Evolutionary conservation across 1,139 yeast species (phyloP), one percentile per base, ranked within the genome.

Genomic region (Sugiyamaella novakii): DNA sequence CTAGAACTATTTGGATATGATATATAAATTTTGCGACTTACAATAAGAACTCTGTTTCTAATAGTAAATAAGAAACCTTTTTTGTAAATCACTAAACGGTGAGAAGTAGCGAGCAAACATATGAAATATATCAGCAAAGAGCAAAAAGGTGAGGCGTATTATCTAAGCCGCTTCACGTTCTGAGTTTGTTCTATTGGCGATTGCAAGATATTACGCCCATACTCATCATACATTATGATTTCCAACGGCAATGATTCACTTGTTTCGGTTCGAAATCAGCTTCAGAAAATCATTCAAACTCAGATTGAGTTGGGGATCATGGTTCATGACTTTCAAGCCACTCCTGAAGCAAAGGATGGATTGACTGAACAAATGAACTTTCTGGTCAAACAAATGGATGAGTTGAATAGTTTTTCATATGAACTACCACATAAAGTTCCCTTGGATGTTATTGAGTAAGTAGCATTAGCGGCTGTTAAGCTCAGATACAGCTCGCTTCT

Each of bases 321-420:
- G 49, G 92, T 89, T 1, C 96, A 92, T 66, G 98, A 92, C 67
- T 88, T 84, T 66, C 92, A 89, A 55, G 96, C 95, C 8, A 88
- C 96, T 3, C 77, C 76, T 15, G 82, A 79, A 51, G 78, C 86
- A 10, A 72, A 77, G 48, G 78, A 76, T 50, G 86, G 85, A 0
- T 70, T 83, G 56, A 67, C 74, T 1, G 65, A 63, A 44, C 59
- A 67, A 27, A 59, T 67, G 54, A 57, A 59, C 29, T 24, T 51
- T 31, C 51, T 55, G 12, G 51, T 52, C 3, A 42, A 51, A 30
- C 55, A 57, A 43, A 44, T 54, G 35, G 51, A 54, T 19, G 47
- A 49, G 11, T 49, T 58, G 37, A 54, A 34, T 51, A 47, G 33
- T 44, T 43, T 40, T 50, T 55, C 49, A 28, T 57, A 28, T 39